phyloP scores from a whole-genome alignment of 1,139 yeast species.

The Kodamaea arcana region DNA sequence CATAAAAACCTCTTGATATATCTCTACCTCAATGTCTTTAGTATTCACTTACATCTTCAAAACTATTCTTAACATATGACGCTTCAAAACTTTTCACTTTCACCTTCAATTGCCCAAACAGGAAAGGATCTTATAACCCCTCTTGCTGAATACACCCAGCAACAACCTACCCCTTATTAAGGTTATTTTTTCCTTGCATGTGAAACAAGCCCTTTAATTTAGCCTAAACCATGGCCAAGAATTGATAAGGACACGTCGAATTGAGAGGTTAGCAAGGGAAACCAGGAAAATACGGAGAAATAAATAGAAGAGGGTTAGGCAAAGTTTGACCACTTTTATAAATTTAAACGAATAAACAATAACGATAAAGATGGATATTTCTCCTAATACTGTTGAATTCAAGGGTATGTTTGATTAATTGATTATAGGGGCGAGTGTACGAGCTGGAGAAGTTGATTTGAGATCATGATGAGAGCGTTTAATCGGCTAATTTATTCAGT shows the following conservation, averaged over 20 bases:
- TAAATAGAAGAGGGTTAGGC: neutral
- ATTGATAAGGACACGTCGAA: constrained; percentile 10
- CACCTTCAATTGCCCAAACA: too few species aligned
- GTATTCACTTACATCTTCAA: too few species aligned
- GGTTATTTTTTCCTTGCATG: constrained; percentile 7
- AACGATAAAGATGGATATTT: constrained; percentile 49
- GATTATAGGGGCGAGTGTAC: neutral
- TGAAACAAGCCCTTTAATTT: constrained; percentile 5
- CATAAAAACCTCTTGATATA: too few species aligned
- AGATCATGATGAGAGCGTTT: too few species aligned
- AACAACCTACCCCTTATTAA: neutral
- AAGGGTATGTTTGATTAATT: constrained; percentile 53
- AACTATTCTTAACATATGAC: too few species aligned
- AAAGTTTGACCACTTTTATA: neutral
- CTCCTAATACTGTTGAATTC: constrained; percentile 62
- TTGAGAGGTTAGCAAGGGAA: neutral
- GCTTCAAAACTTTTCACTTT: too few species aligned
- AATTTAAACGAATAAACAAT: too few species aligned
- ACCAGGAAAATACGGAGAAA: neutral
- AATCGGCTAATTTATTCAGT: too few species aligned
- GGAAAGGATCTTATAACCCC: too few species aligned
- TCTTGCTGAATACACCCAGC: neutral
- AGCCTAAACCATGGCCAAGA: too few species aligned
- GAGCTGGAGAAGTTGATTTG: too few species aligned
- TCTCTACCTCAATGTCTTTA: too few species aligned